Conservation (phyloP, 441 rosid species). For the Iberis amara region DNA sequence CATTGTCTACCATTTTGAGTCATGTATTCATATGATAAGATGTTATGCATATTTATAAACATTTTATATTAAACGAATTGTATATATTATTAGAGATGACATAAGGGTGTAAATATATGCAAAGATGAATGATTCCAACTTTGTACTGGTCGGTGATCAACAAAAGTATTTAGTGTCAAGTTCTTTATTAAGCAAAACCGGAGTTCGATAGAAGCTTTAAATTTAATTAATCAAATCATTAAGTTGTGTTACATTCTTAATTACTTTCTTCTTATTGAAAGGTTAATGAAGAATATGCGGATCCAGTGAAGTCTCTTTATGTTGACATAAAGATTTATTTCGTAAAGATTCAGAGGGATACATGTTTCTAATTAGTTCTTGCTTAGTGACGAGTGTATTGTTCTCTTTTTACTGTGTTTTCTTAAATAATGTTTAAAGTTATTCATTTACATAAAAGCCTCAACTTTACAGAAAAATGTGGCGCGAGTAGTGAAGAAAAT, state of each 20-base stretch:
- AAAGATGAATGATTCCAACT: not conserved
- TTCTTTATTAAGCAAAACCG: not conserved
- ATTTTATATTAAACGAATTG: not conserved
- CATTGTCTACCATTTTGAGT: conserved; percentile 22
- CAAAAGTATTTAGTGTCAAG: not conserved
- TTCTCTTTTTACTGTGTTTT: not conserved
- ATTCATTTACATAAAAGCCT: no score
- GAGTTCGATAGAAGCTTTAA: not conserved
- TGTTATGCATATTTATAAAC: not conserved
- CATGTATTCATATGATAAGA: conserved; percentile 4
- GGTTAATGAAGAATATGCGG: conserved; percentile 29
- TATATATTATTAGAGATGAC: not conserved
- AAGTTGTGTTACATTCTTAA: not conserved
- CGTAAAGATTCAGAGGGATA: not conserved
- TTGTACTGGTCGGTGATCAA: no score
- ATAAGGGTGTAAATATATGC: not conserved
- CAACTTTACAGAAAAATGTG: no score
- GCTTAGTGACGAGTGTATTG: conserved; percentile 3
- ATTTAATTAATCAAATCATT: not conserved
- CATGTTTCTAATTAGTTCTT: not conserved
- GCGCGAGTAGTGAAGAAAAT: no score
- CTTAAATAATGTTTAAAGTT: no score
- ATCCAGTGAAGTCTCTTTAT: conserved; percentile 24
- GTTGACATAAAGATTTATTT: not conserved
- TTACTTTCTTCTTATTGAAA: conserved; percentile 3